Percentiles rank a stretch among this genome's conserved stretches.
phyloP scores from a whole-genome alignment of 1,284 basidiomycete genomes.

The Rhizopogon parksii region DNA sequence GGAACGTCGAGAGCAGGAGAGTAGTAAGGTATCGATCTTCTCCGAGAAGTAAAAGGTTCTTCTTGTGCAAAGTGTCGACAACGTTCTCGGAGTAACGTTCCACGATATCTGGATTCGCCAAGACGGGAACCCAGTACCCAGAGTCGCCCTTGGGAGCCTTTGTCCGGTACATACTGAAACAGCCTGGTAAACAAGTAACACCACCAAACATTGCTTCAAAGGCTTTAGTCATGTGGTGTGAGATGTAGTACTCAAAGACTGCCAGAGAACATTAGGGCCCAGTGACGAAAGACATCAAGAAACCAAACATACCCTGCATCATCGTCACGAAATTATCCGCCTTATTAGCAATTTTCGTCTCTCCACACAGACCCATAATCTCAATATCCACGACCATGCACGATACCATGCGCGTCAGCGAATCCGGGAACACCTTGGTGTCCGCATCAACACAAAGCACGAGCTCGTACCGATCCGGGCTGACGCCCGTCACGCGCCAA shows the following conservation, averaged over 20 bases:
- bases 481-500: constrained; percentile 91
- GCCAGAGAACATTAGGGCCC: neutral
- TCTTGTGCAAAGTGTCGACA: constrained; percentile 98
- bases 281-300: constrained; percentile 11
- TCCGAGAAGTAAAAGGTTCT: constrained; percentile 94
- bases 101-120: constrained; percentile 95
- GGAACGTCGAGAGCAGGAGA: constrained; percentile 96
- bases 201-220: constrained; percentile 99
- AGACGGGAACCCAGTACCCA: constrained; percentile 97
- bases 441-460: constrained; percentile 98
- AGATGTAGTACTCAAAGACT: constrained; percentile 99
- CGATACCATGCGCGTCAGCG: constrained; percentile 85
- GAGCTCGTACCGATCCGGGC: constrained; percentile 94
- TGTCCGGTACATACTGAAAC: constrained; percentile 99
- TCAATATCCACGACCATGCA: constrained; percentile 95
- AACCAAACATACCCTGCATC: constrained; percentile 74
- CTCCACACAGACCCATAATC: constrained; percentile 98
- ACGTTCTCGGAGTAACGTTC: constrained; percentile 98
- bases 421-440: constrained; percentile 95
- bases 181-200: constrained; percentile 98
- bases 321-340: constrained; percentile 96
- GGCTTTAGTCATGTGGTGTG: constrained; percentile 97
- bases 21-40: constrained; percentile 99
- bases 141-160: constrained; percentile 91
- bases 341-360: constrained; percentile 99